A percentile compares a stretch with the other conserved stretches of the same genome.
Conservation (phyloP, 2,329 filamentous ascomycete genomes). For the Fusarium penzigii region DNA sequence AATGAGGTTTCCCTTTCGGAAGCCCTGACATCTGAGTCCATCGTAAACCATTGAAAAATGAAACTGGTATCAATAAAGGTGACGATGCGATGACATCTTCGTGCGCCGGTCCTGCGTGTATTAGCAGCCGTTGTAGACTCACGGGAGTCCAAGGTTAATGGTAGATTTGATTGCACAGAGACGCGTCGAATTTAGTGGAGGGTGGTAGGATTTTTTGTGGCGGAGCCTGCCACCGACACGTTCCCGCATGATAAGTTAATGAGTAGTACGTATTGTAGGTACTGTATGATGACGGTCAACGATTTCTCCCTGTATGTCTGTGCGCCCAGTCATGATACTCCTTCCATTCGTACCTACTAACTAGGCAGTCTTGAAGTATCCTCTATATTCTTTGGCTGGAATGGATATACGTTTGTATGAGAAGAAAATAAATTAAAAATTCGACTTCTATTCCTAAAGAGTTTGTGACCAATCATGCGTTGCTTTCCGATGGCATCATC, state of each 20-base stretch:
- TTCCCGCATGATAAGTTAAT: neutral
- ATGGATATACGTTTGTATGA: no score
- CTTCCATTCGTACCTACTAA: no score
- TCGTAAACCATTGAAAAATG: constrained; percentile 19
- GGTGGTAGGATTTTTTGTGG: neutral
- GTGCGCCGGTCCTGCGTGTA: neutral
- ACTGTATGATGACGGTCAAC: no score
- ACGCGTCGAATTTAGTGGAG: neutral
- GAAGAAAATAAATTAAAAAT: no score
- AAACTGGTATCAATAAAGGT: neutral
- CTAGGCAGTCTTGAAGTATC: no score
- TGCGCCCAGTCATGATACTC: no score
- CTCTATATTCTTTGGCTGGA: no score
- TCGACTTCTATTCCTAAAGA: no score
- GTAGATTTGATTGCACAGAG: neutral
- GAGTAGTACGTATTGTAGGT: no score
- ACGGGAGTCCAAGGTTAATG: neutral
- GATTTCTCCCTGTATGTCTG: no score
- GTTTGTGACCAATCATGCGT: no score
- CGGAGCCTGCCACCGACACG: neutral
- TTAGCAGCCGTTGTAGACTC: constrained; percentile 3
- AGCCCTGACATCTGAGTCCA: constrained; percentile 32
- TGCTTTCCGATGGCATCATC: no score
- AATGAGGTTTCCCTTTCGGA: constrained; percentile 37
- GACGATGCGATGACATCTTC: constrained; percentile 19